A percentile compares a stretch with the other conserved stretches of the same genome.
Evolutionary conservation across 495 filamentous ascomycete species (phyloP).

Genomic region (Parachaetomium inaequale): DNA sequence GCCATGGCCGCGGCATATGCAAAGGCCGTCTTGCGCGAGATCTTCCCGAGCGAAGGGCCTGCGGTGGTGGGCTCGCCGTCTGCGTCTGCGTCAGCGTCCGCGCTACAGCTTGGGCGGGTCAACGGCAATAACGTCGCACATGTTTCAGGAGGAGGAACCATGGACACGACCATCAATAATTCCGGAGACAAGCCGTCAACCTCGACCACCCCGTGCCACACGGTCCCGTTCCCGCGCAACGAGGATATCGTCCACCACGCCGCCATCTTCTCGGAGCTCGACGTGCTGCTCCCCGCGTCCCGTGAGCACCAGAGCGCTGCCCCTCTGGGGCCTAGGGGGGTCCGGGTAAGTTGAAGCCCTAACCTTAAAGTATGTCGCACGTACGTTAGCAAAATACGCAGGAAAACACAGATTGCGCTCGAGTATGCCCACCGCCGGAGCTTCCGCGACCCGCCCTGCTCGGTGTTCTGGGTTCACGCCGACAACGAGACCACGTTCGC

Average conservation of each 20-base stretch:
- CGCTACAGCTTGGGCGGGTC: neutral
- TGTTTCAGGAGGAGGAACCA: neutral
- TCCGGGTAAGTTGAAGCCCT: constrained; percentile 45
- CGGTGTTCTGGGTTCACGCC: constrained; percentile 37
- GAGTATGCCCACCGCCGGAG: constrained; percentile 30
- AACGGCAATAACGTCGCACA: neutral
- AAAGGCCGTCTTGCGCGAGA: neutral
- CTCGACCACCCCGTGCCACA: neutral
- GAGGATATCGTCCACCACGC: constrained; percentile 38
- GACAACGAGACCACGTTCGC: constrained; percentile 28
- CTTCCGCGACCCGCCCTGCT: constrained; percentile 20
- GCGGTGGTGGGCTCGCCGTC: neutral
- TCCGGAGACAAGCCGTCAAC: neutral
- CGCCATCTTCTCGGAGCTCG: neutral
- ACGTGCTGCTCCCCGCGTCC: constrained; percentile 14
- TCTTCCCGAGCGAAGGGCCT: neutral
- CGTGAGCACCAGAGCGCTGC: neutral
- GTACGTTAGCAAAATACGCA: neutral
- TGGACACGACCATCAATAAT: neutral
- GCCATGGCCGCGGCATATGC: neutral
- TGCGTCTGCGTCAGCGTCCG: too few relatives aligned
- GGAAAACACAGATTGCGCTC: constrained; percentile 31
- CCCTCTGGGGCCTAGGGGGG: constrained; percentile 47
- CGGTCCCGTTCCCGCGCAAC: constrained; percentile 30
- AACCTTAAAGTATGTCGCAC: neutral